Base-by-base conservation (phyloP, 306 rosid species). In the Cajanus cajan region DNA sequence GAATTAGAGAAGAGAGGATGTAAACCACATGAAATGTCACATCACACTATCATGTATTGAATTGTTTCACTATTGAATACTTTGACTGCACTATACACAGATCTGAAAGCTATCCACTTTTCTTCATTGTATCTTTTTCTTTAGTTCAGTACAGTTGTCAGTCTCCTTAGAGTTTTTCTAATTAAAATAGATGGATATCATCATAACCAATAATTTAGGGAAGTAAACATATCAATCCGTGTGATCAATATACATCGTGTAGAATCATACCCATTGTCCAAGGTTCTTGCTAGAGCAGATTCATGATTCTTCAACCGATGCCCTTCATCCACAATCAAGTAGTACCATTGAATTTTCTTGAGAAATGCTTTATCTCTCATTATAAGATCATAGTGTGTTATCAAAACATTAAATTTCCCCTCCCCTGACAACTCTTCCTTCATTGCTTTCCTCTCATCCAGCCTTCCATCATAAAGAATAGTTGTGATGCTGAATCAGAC, bases 271-370 rank as follows among this genome's bases (percentile, higher is more conserved):
- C 99, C 94, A 54, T 92, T 74, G 74, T 86, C 97, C 73, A 96
- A 93, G 55, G 99, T 96, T 84, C 85, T 90, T 76, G 99, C 96
- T 41, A 96, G 93, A 80, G 95, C 99, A 83, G 97, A 93, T 68
- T 96, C 99, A 2, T 90, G 96, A 88, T 96, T 96, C 89, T 96
- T 96, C 86, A 93, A 85, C 78, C 99, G 86, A 85, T 96, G 99
- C 66, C 99, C 99, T 96, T 96, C 99, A 73, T 96, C 99, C 44
- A 96, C 99, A 69, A 96, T 93, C 88, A 96, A 84, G 94, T 96
- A 96, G 82, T 4, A 47, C 99, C 99, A 96, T 36, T 84, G 83
- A 67, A 96, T 88, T 91, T 93, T 96, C 93, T 91, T 96, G 85
- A 96, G 89, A 88, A 96, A 89, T 44, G 95, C 85, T 73, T 96